Evolutionary conservation across 2,329 filamentous ascomycete species (phyloP).

Genomic region (Stachybotrys chlorohalonatus): DNA sequence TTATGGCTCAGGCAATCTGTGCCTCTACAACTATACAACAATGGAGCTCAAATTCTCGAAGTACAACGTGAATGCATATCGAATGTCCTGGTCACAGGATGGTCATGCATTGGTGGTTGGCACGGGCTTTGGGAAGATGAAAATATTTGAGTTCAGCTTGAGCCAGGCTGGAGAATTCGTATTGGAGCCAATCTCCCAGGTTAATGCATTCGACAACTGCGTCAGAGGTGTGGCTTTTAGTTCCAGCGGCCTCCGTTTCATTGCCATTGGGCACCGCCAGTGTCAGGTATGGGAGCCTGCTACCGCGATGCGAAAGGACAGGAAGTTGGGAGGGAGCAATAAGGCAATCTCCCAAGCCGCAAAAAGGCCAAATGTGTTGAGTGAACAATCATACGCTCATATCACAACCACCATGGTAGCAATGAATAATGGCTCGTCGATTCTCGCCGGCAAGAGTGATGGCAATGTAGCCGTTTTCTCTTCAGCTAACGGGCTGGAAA

Average conservation of each 20-base stretch:
- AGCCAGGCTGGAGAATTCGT: not conserved
- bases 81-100: not conserved
- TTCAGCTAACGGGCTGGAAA: not conserved
- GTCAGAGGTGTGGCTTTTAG: not conserved
- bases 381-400: not conserved
- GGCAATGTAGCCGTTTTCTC: not conserved
- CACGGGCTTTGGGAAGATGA: not conserved
- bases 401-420: not conserved
- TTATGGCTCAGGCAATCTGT: not conserved
- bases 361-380: not conserved
- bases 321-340: not conserved
- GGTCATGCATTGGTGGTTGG: not conserved
- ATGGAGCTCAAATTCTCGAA: not conserved
- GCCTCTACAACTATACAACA: not conserved
- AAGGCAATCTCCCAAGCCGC: not conserved
- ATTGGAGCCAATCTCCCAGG: not conserved
- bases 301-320: not conserved
- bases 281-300: not conserved
- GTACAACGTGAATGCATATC: not conserved
- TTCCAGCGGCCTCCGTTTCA: not conserved
- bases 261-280: not conserved
- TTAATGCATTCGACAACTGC: not conserved
- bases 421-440: not conserved
- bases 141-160: not conserved
- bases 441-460: not conserved